Evolutionary conservation across 140 eudicot genomes (phyloP).

Genomic region (Ambrosia hybrid): DNA sequence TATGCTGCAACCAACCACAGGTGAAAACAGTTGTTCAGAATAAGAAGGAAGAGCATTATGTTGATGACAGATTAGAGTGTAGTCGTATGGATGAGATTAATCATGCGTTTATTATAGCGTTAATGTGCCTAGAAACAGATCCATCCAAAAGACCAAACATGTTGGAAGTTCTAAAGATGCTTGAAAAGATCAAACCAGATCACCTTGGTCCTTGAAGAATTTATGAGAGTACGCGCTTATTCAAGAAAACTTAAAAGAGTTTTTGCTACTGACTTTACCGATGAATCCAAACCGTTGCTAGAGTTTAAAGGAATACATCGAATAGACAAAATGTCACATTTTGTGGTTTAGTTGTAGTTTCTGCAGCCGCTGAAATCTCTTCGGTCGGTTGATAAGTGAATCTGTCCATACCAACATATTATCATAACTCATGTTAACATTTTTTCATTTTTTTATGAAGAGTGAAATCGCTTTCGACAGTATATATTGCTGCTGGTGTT

Average conservation of each 20-base stretch:
- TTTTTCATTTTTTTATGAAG: no score
- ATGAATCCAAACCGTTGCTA: constrained; percentile 45
- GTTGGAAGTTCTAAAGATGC: constrained; percentile 82
- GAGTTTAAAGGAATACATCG: constrained; percentile 79
- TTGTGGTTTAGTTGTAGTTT: constrained; percentile 55
- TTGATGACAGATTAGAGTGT: constrained; percentile 59
- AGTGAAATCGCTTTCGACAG: no score
- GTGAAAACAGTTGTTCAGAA: constrained; percentile 78
- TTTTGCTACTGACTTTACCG: constrained; percentile 23
- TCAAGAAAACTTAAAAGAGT: constrained; percentile 9
- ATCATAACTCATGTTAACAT: no score
- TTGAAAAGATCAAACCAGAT: constrained; percentile 57
- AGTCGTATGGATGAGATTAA: constrained; percentile 52
- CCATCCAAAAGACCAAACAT: constrained; percentile 83
- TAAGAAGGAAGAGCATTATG: constrained; percentile 72
- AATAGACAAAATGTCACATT: constrained; percentile 65
- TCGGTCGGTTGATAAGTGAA: constrained; percentile 49
- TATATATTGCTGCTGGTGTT: no score
- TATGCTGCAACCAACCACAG: constrained; percentile 37
- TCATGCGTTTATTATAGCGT: constrained; percentile 56
- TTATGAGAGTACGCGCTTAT: neutral
- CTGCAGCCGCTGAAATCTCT: constrained; percentile 1
- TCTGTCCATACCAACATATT: constrained; percentile 34
- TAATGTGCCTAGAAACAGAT: constrained; percentile 82
- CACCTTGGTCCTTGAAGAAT: neutral